Evolutionary conservation across 2,329 filamentous ascomycete genomes (phyloP), one percentile per base, ranked within the genome.

Genomic region (Cladorrhinum sp.): DNA sequence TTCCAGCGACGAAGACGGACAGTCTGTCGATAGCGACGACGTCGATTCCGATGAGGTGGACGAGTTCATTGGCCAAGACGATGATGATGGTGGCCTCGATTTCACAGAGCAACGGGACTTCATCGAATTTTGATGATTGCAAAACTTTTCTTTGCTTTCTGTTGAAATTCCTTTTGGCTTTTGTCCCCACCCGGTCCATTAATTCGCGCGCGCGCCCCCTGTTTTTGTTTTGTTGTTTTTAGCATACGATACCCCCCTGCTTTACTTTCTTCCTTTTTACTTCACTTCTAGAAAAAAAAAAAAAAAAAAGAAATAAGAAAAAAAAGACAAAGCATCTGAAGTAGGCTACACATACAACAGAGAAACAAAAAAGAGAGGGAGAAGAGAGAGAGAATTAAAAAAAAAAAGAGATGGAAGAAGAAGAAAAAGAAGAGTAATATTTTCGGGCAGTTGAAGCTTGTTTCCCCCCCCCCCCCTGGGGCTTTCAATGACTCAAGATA

Each of bases 1-100:
- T 54, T 92, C 90, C 60, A 94, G 90, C 79, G 89, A 92, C 70
- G 90, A 92, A 65, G 89, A 89, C 65, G 82, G 82, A 57, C 81
- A 87, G 63, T 79, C 78, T 65, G 85, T 86, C 66, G 85, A 88
- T 72, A 90, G 86, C 72, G 88, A 93, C 73, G 90, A 94, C 72
- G 83, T 91, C 69, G 89, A 93, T 75, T 93, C 90, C 58, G 90
- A 92, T 71, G 85, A 85, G 64, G 80, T 88, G 62, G 86, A 88
- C 70, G 86, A 89, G 73, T 86, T 87, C 69, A 80, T 88, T 64
- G 77, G 77, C 36, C 77, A 81, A 59, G 80, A 83, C 62, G 80
- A 83, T 62, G 81, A 83, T 60, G 78, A 75, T 60, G 77, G 81
- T 57, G 81, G 84, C 65, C 74, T 79, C 58, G 83, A 85, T 64